Evolutionary conservation across 371 early-diverging fungal genomes (phyloP).

Genomic region (Rhizopus microsporus): DNA sequence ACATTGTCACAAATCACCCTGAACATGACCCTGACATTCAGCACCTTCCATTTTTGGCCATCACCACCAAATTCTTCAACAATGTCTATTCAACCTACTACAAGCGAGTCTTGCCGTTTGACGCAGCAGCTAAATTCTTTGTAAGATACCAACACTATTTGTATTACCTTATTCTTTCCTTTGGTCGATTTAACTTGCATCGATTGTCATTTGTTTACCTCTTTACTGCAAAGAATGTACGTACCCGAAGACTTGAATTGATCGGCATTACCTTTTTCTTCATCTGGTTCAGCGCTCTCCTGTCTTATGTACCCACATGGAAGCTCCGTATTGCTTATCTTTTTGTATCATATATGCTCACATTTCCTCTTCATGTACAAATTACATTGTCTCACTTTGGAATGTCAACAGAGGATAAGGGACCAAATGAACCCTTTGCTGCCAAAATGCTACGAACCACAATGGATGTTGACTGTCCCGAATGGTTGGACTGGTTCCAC

Average conservation of each 20-base stretch:
- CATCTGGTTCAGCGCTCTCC: slow-evolving; percentile 74
- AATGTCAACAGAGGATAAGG: slow-evolving; percentile 85
- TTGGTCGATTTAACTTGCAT: slow-evolving; percentile 94
- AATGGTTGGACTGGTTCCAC: slow-evolving; percentile 96
- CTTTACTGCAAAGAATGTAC: slow-evolving; percentile 58
- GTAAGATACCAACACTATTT: slow-evolving; percentile 81
- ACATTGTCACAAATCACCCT: slow-evolving; percentile 85
- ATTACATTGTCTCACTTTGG: slow-evolving; percentile 96
- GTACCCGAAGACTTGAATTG: slow-evolving; percentile 76
- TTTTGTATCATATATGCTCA: slow-evolving; percentile 78
- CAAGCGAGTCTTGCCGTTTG: slow-evolving; percentile 79
- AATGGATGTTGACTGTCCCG: slow-evolving; percentile 96
- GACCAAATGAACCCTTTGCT: slow-evolving; percentile 77
- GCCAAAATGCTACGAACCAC: slow-evolving; percentile 88
- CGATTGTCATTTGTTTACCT: slow-evolving; percentile 72
- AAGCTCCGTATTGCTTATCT: slow-evolving; percentile 65
- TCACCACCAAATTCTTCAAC: slow-evolving; percentile 79
- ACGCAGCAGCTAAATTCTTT: slow-evolving; percentile 72
- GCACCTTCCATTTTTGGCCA: slow-evolving; percentile 93
- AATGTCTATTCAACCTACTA: slow-evolving; percentile 93
- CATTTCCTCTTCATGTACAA: slow-evolving; percentile 91
- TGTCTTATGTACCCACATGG: slow-evolving; percentile 73
- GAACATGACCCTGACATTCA: slow-evolving; percentile 98
- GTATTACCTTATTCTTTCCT: slow-evolving; percentile 83
- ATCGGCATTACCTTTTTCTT: slow-evolving; percentile 73